Percentiles rank a stretch among this genome's conserved stretches.
Conservation (phyloP, 495 filamentous ascomycete species). For the Clohesyomyces aquaticus region DNA sequence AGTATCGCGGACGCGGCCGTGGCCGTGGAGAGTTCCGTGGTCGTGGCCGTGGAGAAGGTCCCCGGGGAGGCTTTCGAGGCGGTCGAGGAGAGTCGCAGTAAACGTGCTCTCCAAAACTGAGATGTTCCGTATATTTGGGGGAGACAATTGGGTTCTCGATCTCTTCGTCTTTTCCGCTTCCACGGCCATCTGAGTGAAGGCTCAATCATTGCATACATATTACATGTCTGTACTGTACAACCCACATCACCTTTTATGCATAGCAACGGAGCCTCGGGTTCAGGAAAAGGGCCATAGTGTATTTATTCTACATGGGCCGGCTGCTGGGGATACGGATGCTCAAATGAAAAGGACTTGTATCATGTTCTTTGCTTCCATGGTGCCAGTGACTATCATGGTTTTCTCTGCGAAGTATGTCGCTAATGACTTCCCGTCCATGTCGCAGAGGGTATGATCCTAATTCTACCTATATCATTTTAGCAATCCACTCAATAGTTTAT, state of each 20-base stretch:
- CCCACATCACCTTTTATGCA: conserved; percentile 35
- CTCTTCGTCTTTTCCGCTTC: conserved; percentile 19
- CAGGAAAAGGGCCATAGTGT: conserved; percentile 25
- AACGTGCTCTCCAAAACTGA: neutral
- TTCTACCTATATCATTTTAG: too few species aligned
- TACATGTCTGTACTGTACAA: conserved; percentile 36
- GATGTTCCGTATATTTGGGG: conserved; percentile 24
- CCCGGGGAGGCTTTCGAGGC: conserved; percentile 47
- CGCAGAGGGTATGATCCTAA: too few species aligned
- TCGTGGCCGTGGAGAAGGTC: conserved; percentile 26
- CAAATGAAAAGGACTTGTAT: conserved; percentile 28
- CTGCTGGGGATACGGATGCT: conserved; percentile 29
- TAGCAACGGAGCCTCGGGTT: conserved; percentile 40
- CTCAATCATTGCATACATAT: conserved; percentile 17
- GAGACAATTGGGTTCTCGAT: conserved; percentile 31
- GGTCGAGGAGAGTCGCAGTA: conserved; percentile 46
- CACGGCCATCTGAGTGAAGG: conserved; percentile 31
- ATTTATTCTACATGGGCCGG: conserved; percentile 21
- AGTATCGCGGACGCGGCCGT: conserved; percentile 40
- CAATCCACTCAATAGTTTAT: too few species aligned
- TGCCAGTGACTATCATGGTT: neutral
- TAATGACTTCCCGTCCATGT: neutral
- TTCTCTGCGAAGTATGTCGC: too few species aligned
- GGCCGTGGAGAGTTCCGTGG: conserved; percentile 44
- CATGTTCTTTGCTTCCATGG: conserved; percentile 3